Conservation (phyloP, 2,329 filamentous ascomycete genomes). For the Waltergamsia citrina region DNA sequence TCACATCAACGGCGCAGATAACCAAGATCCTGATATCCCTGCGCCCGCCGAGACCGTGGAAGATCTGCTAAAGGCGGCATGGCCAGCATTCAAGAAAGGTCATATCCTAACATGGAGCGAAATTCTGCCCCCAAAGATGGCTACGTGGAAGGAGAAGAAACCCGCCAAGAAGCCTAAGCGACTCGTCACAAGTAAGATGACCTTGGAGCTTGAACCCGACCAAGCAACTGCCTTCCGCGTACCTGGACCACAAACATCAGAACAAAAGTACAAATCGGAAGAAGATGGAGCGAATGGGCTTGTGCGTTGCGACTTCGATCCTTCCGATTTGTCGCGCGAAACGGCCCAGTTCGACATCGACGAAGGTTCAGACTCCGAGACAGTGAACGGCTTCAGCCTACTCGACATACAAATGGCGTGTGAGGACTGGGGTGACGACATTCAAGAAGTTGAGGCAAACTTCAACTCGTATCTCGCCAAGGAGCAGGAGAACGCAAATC, state of each 20-base stretch:
- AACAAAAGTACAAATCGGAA: conserved; percentile 47
- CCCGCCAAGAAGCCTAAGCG: conserved; percentile 73
- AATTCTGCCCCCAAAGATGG: conserved; percentile 71
- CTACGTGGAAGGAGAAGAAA: conserved; percentile 68
- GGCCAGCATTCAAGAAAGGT: conserved; percentile 70
- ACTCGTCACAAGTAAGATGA: conserved; percentile 78
- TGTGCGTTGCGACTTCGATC: conserved; percentile 32
- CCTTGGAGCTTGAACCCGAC: conserved; percentile 75
- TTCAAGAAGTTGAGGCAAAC: conserved; percentile 34
- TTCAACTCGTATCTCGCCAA: conserved; percentile 21
- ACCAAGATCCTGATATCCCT: conserved; percentile 55
- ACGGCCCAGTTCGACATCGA: conserved; percentile 35
- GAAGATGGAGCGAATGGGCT: conserved; percentile 39
- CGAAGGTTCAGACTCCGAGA: conserved; percentile 49
- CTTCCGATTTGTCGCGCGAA: conserved; percentile 21
- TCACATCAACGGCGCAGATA: conserved; percentile 30
- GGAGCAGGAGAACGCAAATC: conserved; percentile 7
- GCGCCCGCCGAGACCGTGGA: conserved; percentile 63
- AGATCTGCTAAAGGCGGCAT: conserved; percentile 70
- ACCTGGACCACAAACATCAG: conserved; percentile 38
- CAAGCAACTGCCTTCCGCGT: conserved; percentile 80
- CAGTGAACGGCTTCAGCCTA: conserved; percentile 64
- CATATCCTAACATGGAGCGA: conserved; percentile 71
- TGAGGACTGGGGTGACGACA: conserved; percentile 70
- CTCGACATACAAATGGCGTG: conserved; percentile 79